Conservation (phyloP, 495 filamentous ascomycete genomes). For the Xylaria telfairii region DNA sequence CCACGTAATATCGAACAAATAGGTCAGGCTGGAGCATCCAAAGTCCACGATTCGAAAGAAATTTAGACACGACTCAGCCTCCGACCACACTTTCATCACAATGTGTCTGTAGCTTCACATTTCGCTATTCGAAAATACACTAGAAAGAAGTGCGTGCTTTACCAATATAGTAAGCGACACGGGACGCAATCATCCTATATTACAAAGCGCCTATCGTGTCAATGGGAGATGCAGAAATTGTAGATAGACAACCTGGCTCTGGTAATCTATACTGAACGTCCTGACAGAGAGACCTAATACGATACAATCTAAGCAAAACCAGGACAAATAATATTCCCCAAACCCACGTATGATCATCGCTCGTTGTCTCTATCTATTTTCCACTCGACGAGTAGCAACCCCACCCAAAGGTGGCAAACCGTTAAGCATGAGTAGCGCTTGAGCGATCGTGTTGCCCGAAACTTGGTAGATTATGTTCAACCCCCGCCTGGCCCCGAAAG, state of each 20-base stretch:
- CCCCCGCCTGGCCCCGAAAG: background rate
- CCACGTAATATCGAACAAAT: too few relatives aligned
- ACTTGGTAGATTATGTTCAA: background rate
- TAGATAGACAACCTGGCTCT: background rate
- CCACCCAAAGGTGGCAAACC: background rate
- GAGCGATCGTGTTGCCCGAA: background rate
- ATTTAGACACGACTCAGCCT: background rate
- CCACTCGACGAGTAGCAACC: background rate
- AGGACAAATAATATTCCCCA: constrained; percentile 3
- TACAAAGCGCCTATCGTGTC: background rate
- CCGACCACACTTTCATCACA: background rate
- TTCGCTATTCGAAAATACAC: background rate
- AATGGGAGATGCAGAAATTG: background rate
- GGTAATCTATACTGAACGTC: background rate
- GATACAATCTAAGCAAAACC: constrained; percentile 3
- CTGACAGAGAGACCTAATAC: constrained; percentile 9
- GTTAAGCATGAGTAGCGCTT: background rate
- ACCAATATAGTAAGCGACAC: background rate
- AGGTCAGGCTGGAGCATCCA: background rate
- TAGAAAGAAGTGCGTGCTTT: background rate
- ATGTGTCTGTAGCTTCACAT: background rate
- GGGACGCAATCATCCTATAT: constrained; percentile 7
- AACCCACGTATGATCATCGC: background rate
- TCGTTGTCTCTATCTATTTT: constrained; percentile 10
- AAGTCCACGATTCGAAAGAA: background rate